Evolutionary conservation across 2,329 filamentous ascomycete species (phyloP).

Genomic region (Emergomyces pasteurianus): DNA sequence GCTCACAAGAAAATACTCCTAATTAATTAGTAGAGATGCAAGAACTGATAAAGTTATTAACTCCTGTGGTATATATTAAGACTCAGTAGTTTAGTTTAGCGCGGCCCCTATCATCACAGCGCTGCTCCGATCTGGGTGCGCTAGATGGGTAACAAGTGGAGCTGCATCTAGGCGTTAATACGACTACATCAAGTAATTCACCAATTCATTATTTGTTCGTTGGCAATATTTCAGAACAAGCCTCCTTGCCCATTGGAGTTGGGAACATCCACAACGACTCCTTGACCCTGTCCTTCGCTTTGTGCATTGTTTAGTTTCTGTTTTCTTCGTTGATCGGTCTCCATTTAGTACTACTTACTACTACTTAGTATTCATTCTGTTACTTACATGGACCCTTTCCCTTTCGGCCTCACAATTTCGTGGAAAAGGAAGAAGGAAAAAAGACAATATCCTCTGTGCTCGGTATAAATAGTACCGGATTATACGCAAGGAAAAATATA

Average conservation of each 20-base stretch:
- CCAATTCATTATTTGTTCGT: too few relatives aligned
- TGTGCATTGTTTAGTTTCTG: neutral
- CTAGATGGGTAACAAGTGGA: too few relatives aligned
- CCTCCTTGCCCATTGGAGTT: neutral
- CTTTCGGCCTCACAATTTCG: neutral
- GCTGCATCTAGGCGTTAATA: too few relatives aligned
- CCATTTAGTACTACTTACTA: neutral
- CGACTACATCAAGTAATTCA: too few relatives aligned
- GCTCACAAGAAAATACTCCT: neutral
- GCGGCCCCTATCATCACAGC: too few relatives aligned
- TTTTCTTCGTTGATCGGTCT: neutral
- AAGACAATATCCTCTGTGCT: neutral
- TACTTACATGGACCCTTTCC: neutral
- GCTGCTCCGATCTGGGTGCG: too few relatives aligned
- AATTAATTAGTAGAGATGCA: too few relatives aligned
- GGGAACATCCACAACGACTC: too few relatives aligned
- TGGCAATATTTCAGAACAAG: neutral
- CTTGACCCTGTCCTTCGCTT: too few relatives aligned
- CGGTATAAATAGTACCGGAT: neutral
- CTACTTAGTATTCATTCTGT: neutral
- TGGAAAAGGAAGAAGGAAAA: neutral
- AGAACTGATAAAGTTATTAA: too few relatives aligned
- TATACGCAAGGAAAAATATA: neutral
- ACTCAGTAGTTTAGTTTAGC: too few relatives aligned
- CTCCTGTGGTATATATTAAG: too few relatives aligned